A percentile compares a stretch with the other conserved stretches of the same genome.
Evolutionary conservation across 1,284 basidiomycete species (phyloP).

Genomic region (Clitocybe nebularis): DNA sequence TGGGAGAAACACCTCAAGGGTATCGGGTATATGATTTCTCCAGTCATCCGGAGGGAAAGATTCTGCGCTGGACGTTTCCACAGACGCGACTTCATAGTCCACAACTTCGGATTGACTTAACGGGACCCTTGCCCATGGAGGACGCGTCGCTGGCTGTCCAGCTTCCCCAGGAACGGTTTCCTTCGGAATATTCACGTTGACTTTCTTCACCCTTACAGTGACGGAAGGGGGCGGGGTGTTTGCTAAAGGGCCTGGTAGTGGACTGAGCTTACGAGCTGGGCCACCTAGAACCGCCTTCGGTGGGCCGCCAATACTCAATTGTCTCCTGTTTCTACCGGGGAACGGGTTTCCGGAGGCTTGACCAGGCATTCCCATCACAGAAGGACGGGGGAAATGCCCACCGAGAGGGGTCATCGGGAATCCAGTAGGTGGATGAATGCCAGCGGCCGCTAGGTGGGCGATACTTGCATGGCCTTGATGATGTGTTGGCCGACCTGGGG

Average conservation of each 20-base stretch:
- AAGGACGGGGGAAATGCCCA: slow-evolving; percentile 52
- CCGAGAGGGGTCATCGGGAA: slow-evolving; percentile 61
- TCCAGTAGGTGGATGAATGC: slow-evolving; percentile 50
- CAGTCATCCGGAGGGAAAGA: slow-evolving; percentile 59
- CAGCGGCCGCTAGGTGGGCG: slow-evolving; percentile 51
- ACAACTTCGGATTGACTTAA: slow-evolving; percentile 39
- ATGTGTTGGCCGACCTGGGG: slow-evolving; percentile 51
- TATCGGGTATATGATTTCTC: slow-evolving; percentile 52
- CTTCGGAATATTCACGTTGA: slow-evolving; percentile 66
- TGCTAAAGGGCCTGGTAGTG: slow-evolving; percentile 38
- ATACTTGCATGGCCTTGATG: slow-evolving; percentile 55
- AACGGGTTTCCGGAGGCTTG: slow-evolving; percentile 41
- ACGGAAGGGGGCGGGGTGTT: slow-evolving; percentile 17
- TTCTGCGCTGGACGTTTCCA: slow-evolving; percentile 51
- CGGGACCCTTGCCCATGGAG: slow-evolving; percentile 63
- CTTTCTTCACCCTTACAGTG: slow-evolving; percentile 56
- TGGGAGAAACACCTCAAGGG: slow-evolving; percentile 78
- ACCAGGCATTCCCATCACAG: slow-evolving; percentile 40
- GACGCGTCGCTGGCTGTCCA: slow-evolving; percentile 39
- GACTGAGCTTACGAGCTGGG: slow-evolving; percentile 68
- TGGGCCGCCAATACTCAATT: slow-evolving; percentile 74
- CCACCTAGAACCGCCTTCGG: slow-evolving; percentile 79
- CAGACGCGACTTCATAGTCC: slow-evolving; percentile 33
- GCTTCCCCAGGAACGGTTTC: slow-evolving; percentile 52
- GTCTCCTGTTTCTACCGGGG: slow-evolving; percentile 49